Evolutionary conservation across 1,284 basidiomycete species (phyloP), one percentile per base, ranked within the genome.

Genomic region (Trichosporon sp.): DNA sequence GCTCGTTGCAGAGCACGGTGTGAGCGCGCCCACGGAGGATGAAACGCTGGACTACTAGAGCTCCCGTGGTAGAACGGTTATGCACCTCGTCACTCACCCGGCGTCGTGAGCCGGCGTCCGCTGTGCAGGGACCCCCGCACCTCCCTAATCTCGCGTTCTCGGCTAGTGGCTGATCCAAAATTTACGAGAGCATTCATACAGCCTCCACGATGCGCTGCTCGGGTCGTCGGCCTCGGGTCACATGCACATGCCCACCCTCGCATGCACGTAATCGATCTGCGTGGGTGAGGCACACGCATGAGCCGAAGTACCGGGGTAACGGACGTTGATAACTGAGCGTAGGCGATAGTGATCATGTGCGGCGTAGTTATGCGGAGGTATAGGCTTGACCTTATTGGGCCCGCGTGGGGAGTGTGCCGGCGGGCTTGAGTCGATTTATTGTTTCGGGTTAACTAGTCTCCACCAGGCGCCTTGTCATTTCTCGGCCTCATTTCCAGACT

Each of bases 341-440:
- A 25, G 15, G 18, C 6, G 27, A 60, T 32, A 29, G 38, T 42
- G 12, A n/a, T 31, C 56, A 60, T 9, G 56, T 60, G 56, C 56
- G 56, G 56, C 56, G 56, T 60, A 60, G 56, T 29, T 60, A n/a
- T 60, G 56, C 56, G 56, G 56, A 60, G 56, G 56, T 60, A 60
- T 56, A 29, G 29, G 56, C 18, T n/a, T 13, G 15, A 60, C 29
- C 56, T 32, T 60, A 60, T 60, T 60, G 56, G 56, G 27, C 27
- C 56, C 29, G 15, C 11, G 27, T 13, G 11, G 29, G 27, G 27
- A 60, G 2, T 31, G 27, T 31, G 56, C 53, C 53, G 56, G 29
- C 27, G 27, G 56, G 27, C 27, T 31, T 60, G 56, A 60, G 56
- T 60, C 56, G 56, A 60, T 18, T 60, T 60, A 60, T 31, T 60